A percentile compares a stretch with the other conserved stretches of the same genome.
These are phyloP conservation scores for Trametes punicea DNA, from an alignment of 768 basidiomycete species.

Conservation along the genomic window DNA sequence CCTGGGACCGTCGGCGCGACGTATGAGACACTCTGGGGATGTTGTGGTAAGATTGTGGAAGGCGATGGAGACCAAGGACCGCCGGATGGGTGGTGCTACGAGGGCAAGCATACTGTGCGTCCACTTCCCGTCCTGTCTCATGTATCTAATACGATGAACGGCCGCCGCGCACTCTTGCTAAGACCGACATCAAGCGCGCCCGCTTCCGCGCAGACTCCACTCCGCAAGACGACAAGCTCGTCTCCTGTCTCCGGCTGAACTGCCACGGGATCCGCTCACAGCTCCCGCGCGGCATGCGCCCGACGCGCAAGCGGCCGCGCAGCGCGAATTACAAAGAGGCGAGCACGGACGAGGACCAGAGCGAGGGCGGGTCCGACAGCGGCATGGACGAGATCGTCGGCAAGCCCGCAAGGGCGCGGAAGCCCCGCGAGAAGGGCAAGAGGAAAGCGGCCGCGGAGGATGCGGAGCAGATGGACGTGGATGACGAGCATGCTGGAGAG, in stretches of 20 bases:
- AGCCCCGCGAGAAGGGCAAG: constrained; percentile 22
- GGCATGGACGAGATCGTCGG: constrained; percentile 32
- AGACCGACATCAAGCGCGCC: constrained; percentile 75
- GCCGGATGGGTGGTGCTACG: constrained; percentile 85
- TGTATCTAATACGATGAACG: background rate
- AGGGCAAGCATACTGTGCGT: constrained; percentile 74
- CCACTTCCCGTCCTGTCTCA: background rate
- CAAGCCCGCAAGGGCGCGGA: constrained; percentile 17
- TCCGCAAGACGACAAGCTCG: constrained; percentile 61
- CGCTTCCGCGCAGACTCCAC: constrained; percentile 78
- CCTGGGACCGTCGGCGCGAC: constrained; percentile 29
- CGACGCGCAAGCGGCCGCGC: constrained; percentile 30
- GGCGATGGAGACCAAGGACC: constrained; percentile 81
- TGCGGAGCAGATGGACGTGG: constrained; percentile 27
- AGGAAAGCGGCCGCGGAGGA: constrained; percentile 16
- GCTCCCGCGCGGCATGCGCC: constrained; percentile 23
- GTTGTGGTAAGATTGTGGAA: constrained; percentile 68
- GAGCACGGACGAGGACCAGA: constrained; percentile 24
- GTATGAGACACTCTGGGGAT: constrained; percentile 63
- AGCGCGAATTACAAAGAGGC: constrained; percentile 25
- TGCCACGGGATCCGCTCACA: constrained; percentile 45
- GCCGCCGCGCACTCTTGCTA: constrained; percentile 3
- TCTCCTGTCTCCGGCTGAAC: constrained; percentile 51
- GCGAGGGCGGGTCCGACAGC: constrained; percentile 30
- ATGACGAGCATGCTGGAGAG: constrained; percentile 19